Base-by-base conservation (phyloP, 257 asterid species). In the Nicotiana noctiflora region DNA sequence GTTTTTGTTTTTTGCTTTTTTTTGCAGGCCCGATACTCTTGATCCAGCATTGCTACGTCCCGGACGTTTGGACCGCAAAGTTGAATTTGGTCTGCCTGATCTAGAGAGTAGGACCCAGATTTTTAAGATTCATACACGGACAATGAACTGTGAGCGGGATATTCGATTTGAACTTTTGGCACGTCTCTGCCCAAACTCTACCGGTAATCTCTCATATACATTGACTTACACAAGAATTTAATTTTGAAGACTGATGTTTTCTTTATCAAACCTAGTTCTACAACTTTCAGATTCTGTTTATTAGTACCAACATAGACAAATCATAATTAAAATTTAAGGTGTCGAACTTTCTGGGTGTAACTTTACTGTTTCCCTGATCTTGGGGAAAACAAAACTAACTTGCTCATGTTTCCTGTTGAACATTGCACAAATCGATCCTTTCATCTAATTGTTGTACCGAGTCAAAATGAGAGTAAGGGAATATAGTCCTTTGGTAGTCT, bases 41-140 rank as follows among this genome's bases (percentile, higher is more conserved):
- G 99, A 95, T 84, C 99, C 99, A 1, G 99, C 98, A 1, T 85
- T 95, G 56, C 60, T 95, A 66, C 96, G 99, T 56, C 99, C 99
- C 53, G 99, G 99, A 66, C 84, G 99, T 14, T 86, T 95, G 31
- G 99, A 95, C 79, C 91, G 98, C 13, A 95, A 95, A 84, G 99
- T 95, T 25, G 99, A 95, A 86, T 95, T 95, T 87, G 99, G 99
- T 52, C 89, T 95, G 80, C 98, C 99, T 0, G 99, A 92, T 88
- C 86, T 92, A 64, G 97, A 92, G 77, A 92, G 97, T 65, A 86
- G 96, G 84, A 86, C 97, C 25, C 98, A 91, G 83, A 91, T 92
- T 74, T 92, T 92, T 61, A 92, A 91, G 88, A 92, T 92, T 57
- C 97, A 92, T 77, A 92, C 97, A 1, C 87, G 97, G 53, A 92